Evolutionary conservation across 495 filamentous ascomycete genomes (phyloP).

Genomic region (Hypoxylon intermedium): DNA sequence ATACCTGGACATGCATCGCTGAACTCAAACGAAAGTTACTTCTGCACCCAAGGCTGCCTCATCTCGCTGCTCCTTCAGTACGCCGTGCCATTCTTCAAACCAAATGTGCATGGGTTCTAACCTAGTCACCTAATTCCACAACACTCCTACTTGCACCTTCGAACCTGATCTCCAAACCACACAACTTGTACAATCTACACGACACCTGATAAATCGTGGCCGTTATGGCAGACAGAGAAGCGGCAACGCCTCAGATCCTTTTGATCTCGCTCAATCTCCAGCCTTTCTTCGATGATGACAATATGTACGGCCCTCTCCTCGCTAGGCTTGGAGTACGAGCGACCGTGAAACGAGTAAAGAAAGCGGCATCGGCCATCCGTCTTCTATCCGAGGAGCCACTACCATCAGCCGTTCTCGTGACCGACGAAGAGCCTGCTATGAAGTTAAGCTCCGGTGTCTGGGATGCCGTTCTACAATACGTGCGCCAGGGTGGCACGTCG

Average conservation of each 20-base stretch:
- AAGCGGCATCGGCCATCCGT: background rate
- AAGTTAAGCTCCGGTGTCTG: slow-evolving; percentile 6
- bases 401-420: slow-evolving; percentile 10
- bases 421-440: slow-evolving; percentile 4
- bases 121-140: too few species aligned
- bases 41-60: too few species aligned
- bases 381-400: slow-evolving; percentile 7
- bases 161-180: too few species aligned
- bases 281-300: background rate
- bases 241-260: background rate
- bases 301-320: background rate
- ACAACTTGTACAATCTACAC: too few species aligned
- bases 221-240: too few species aligned
- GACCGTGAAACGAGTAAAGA: background rate
- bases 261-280: background rate
- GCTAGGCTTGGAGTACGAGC: background rate
- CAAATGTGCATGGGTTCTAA: too few species aligned
- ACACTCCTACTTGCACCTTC: too few species aligned
- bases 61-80: too few species aligned
- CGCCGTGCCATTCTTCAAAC: too few species aligned
- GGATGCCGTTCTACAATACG: slow-evolving; percentile 17
- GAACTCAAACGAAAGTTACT: too few species aligned
- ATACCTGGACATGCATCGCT: too few species aligned
- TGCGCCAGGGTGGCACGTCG: slow-evolving; percentile 19
- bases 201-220: too few species aligned